These are phyloP conservation scores for Cyanophora paradoxa DNA, from an alignment of 78 protist genomes.

Conservation along the genomic window DNA sequence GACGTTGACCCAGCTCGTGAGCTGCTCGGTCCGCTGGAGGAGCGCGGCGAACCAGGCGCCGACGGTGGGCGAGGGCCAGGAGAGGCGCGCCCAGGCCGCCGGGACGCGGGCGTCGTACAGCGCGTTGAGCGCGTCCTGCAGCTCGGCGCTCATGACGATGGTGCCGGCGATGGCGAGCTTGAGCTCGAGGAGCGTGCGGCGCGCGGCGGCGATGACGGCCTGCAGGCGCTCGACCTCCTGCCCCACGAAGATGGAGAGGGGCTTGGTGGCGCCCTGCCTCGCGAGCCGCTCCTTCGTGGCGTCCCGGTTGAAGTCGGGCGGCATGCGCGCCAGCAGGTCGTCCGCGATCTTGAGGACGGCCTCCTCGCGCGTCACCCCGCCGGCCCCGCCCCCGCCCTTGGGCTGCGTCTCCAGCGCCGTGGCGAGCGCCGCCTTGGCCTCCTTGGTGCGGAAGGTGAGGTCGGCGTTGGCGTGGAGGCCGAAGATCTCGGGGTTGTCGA, in stretches of 20 bases:
- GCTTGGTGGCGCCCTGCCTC: constrained; percentile 33
- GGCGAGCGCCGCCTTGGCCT: constrained; percentile 24
- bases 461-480: constrained; percentile 87
- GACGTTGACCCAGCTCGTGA: constrained; percentile 40
- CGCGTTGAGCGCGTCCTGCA: constrained; percentile 40
- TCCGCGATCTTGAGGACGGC: constrained; percentile 23
- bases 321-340: constrained; percentile 52
- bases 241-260: constrained; percentile 62
- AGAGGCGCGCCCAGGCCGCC: constrained; percentile 39
- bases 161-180: constrained; percentile 69
- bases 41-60: constrained; percentile 68
- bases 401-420: constrained; percentile 68
- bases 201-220: constrained; percentile 22
- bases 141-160: constrained; percentile 58
- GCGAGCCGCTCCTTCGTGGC: constrained; percentile 18
- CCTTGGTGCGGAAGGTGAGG: constrained; percentile 48
- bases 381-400: constrained; percentile 45
- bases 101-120: constrained; percentile 71
- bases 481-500: constrained; percentile 75
- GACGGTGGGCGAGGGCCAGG: constrained; percentile 60
- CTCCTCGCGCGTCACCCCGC: constrained; percentile 68
- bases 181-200: constrained; percentile 50
- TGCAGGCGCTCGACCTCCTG: constrained; percentile 77
- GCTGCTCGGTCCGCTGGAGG: constrained; percentile 50
- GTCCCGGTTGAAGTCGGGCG: constrained; percentile 39